Evolutionary conservation across 441 rosid genomes (phyloP), one percentile per base, ranked within the genome.

Genomic region (Gossypium gossypioides): DNA sequence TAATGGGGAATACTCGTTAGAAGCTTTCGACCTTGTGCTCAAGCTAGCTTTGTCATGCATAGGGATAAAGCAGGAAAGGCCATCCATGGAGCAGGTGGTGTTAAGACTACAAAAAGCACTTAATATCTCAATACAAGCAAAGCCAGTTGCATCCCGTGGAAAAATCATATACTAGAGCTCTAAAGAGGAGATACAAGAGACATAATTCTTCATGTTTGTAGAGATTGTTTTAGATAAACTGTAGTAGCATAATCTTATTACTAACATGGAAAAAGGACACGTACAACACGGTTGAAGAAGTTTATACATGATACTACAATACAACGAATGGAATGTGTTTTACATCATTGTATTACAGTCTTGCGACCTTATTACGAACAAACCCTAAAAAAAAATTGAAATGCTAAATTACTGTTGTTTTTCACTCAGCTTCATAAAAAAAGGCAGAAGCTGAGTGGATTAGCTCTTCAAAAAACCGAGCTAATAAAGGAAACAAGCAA

Each of bases 51-150:
- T 88, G 74, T 76, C 86, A 3, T 88, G 88, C 80, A 76, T 83
- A 57, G 88, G 87, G 46, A 61, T 72, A 18, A 86, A 82, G 81
- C 86, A 61, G 58, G 84, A 71, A 42, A 69, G 51, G 21, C 19
- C 92, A 25, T 79, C 85, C 16, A 85, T 86, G 92, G 88, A 84
- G 74, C 77, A 74, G 82, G 92, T 84, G 60, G 84, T 74, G 15
- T 42, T 64, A 40, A 76, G 16, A 64, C 80, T 82, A 74, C 80
- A 84, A 70, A 71, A 80, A 46, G 86, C 87, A 50, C 82, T 85
- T 1, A 24, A 78, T 9, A 75, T 77, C 55, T 82, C 87, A 6
- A 74, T 8, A 8, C 70, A 22, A 71, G 19, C 65, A 70, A 21
- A 54, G 18, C 18, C 18, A 10, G 72, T 69, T 19, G 48, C 72